phyloP scores from a whole-genome alignment of 1,139 yeast species.

The Scheffersomyces segobiensis region DNA sequence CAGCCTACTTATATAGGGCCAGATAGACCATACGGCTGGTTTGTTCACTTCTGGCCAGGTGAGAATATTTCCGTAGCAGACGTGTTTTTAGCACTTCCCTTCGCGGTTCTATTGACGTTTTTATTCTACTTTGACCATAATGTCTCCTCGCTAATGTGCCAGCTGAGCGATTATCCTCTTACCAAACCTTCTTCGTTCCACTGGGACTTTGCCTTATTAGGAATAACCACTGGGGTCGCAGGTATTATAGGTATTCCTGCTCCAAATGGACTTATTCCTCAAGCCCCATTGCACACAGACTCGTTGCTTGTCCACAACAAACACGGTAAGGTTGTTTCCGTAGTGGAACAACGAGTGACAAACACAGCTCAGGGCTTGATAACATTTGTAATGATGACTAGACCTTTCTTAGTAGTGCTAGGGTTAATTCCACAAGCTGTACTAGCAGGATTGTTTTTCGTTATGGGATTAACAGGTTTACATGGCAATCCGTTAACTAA shows the following conservation, averaged over 20 bases:
- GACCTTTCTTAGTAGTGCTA: constrained; percentile 79
- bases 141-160: constrained; percentile 90
- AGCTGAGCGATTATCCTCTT: constrained; percentile 76
- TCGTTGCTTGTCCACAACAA: constrained; percentile 67
- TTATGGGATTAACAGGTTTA: constrained; percentile 86
- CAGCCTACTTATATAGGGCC: constrained; percentile 59
- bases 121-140: constrained; percentile 94
- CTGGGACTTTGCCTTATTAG: constrained; percentile 86
- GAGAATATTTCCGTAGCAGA: constrained; percentile 64
- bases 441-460: constrained; percentile 85
- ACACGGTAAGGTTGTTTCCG: constrained; percentile 47
- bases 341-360: constrained; percentile 87
- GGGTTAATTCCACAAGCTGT: constrained; percentile 94
- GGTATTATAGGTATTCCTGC: constrained; percentile 92
- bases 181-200: constrained; percentile 88
- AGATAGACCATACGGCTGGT: constrained; percentile 62
- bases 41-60: constrained; percentile 71
- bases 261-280: constrained; percentile 95
- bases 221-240: constrained; percentile 81
- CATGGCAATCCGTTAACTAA: constrained; percentile 64
- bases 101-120: constrained; percentile 80
- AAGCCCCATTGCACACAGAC: constrained; percentile 90
- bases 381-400: constrained; percentile 83
- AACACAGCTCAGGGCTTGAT: constrained; percentile 83
- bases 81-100: constrained; percentile 87